Evolutionary conservation across 352 stramenopile genomes (phyloP), one percentile per base, ranked within the genome.

Genomic region (Detonula confervacea): DNA sequence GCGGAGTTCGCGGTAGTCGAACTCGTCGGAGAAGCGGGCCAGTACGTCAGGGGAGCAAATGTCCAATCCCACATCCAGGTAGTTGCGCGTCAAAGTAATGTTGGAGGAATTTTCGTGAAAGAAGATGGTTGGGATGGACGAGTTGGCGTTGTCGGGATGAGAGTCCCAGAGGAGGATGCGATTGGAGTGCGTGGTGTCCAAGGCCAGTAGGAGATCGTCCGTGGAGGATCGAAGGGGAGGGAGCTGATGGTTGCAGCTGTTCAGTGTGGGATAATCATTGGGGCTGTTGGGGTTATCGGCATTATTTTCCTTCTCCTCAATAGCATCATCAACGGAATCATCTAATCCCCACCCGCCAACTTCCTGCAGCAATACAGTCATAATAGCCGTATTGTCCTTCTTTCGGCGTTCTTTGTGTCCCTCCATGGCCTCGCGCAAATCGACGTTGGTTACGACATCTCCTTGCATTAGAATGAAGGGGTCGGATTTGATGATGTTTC

Each of bases 1-100:
- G 22, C 97, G 87, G 70, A 98, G 90, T 56, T 99, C 94, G 64
- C 98, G 92, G 77, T 99, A 99, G 82, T 99, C 97, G 84, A 99
- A 99, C 81, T 99, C 97, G 78, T 99, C 97, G 22, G 92, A 93
- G 64, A 99, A 98, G 79, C 98, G 96, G 25, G 98, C 92, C 52
- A 99, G 85, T 46, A 99, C 96, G 74, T 99, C 97, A 4, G 96
- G 95, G 63, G 96, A 98, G 83, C 97, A 99, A 69, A 99, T 96
- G 77, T 99, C 96, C 52, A 99, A 96, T 72, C 98, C 96, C 64
- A 96, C 98, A 91, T 99, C 97, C 56, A 99, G 77, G 25, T 99
- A 86, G 83, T 99, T 96, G 44, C 90, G 93, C 1, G 95, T 93
- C 22, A 99, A 69, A 25, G 95, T 89, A 29, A 99, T 88, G 54